A percentile compares a stretch with the other conserved stretches of the same genome.
phyloP scores from a whole-genome alignment of 2,329 filamentous ascomycete genomes.

The Trichoderma atrobrunneum region DNA sequence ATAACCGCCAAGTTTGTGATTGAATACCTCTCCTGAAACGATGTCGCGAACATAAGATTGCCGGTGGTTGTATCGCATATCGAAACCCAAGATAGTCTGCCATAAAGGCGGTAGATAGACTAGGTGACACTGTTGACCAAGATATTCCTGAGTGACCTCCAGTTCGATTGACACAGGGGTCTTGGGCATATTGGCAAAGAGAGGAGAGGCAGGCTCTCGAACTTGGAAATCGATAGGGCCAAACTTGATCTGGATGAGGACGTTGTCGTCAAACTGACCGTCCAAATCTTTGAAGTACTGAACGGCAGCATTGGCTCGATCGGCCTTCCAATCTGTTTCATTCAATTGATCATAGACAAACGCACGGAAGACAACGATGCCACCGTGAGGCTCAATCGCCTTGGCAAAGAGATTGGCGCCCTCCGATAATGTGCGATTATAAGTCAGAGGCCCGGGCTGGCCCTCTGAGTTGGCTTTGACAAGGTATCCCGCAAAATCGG shows the following conservation, averaged over 20 bases:
- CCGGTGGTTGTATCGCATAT: constrained; percentile 58
- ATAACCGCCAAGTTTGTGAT: constrained; percentile 31
- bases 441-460: constrained; percentile 66
- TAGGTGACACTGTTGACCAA: constrained; percentile 44
- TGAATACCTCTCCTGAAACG: constrained; percentile 58
- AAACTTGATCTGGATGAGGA: constrained; percentile 71
- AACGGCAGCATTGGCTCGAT: constrained; percentile 68
- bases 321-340: constrained; percentile 60
- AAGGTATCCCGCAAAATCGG: constrained; percentile 66
- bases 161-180: not conserved
- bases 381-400: constrained; percentile 55
- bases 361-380: constrained; percentile 67
- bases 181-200: constrained; percentile 48
- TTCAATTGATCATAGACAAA: constrained; percentile 63
- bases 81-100: constrained; percentile 66
- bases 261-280: constrained; percentile 65
- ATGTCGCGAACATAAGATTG: constrained; percentile 58
- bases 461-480: constrained; percentile 72
- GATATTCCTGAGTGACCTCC: constrained; percentile 4
- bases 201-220: constrained; percentile 62
- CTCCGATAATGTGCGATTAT: constrained; percentile 66
- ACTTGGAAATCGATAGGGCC: constrained; percentile 74
- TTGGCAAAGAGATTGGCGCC: constrained; percentile 67
- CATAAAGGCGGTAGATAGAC: constrained; percentile 68
- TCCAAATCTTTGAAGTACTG: constrained; percentile 65